These are phyloP conservation scores for Phytophthora uliginosa DNA, from an alignment of 352 stramenopile genomes.

Conservation along the genomic window DNA sequence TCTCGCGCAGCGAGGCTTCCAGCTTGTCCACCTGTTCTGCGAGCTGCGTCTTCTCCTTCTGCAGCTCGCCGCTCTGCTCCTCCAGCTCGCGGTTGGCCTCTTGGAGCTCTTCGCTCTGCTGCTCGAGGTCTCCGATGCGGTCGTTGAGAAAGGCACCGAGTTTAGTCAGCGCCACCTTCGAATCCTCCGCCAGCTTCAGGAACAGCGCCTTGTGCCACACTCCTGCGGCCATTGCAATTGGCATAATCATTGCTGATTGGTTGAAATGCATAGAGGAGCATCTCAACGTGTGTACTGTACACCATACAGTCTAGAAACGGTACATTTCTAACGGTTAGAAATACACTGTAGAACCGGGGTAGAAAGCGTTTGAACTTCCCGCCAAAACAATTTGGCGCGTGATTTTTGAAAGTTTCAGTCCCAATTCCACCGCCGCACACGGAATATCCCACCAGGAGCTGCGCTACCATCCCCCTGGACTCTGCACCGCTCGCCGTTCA, in stretches of 20 bases:
- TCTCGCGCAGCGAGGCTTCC: constrained; percentile 7
- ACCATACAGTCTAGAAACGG: background rate
- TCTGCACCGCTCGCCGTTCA: background rate
- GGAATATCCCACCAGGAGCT: background rate
- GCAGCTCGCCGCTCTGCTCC: constrained; percentile 1
- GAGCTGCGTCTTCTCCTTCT: constrained; percentile 9
- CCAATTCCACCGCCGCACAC: background rate
- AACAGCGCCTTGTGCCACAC: constrained; percentile 7
- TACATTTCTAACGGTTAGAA: background rate
- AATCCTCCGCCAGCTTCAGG: constrained; percentile 8
- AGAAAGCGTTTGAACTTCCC: constrained; percentile 1
- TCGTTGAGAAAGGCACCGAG: background rate
- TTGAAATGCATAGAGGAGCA: background rate
- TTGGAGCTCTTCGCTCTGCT: constrained; percentile 10
- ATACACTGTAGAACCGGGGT: background rate
- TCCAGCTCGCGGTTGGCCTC: background rate
- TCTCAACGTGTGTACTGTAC: background rate
- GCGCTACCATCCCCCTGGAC: background rate
- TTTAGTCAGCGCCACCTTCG: background rate
- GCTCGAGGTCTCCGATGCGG: constrained; percentile 13
- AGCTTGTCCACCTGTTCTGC: constrained; percentile 1
- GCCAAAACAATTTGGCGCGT: constrained; percentile 19
- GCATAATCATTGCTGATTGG: background rate
- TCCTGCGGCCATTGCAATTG: constrained; percentile 8
- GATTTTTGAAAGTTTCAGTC: background rate